Evolutionary conservation across 495 filamentous ascomycete species (phyloP).

Genomic region (Thermothielavioides terrestris): DNA sequence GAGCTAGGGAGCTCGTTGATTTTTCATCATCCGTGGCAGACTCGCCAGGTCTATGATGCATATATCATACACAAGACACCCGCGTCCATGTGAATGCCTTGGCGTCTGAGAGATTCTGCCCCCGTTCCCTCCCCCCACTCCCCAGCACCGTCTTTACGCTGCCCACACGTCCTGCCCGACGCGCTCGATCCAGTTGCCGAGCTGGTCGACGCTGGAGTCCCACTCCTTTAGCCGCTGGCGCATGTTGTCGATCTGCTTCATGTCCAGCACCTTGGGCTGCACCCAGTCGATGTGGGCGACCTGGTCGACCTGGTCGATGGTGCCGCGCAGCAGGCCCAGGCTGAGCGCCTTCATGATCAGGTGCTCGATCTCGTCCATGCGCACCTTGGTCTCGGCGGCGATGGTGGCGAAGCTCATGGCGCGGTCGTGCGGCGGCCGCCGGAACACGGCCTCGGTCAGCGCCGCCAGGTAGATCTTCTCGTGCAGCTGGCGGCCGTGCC

Average conservation of each 20-base stretch:
- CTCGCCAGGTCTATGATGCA: not conserved
- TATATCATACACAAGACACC: slow-evolving; percentile 5
- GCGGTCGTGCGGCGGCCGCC: slow-evolving; percentile 88
- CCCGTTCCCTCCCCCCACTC: not conserved
- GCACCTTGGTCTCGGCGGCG: slow-evolving; percentile 83
- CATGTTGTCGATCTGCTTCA: slow-evolving; percentile 95
- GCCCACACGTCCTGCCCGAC: slow-evolving; percentile 88
- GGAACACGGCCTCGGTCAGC: slow-evolving; percentile 93
- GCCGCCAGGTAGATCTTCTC: slow-evolving; percentile 97
- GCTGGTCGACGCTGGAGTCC: slow-evolving; percentile 88
- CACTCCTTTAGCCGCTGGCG: slow-evolving; percentile 77
- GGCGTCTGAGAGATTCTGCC: not conserved
- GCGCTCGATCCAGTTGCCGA: slow-evolving; percentile 90
- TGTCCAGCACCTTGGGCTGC: slow-evolving; percentile 94
- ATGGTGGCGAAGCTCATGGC: slow-evolving; percentile 86
- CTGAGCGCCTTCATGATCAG: slow-evolving; percentile 97
- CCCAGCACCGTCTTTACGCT: too few species aligned
- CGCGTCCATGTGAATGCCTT: not conserved
- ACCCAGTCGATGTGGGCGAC: slow-evolving; percentile 97
- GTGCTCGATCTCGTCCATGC: slow-evolving; percentile 87
- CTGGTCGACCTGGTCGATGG: slow-evolving; percentile 92
- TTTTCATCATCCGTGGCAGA: too few species aligned
- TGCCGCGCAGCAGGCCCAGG: slow-evolving; percentile 78
- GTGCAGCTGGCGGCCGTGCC: slow-evolving; percentile 75
- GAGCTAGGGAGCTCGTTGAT: too few species aligned